Conservation (phyloP, 73 alveolate species). For the Loxodes magnus region DNA sequence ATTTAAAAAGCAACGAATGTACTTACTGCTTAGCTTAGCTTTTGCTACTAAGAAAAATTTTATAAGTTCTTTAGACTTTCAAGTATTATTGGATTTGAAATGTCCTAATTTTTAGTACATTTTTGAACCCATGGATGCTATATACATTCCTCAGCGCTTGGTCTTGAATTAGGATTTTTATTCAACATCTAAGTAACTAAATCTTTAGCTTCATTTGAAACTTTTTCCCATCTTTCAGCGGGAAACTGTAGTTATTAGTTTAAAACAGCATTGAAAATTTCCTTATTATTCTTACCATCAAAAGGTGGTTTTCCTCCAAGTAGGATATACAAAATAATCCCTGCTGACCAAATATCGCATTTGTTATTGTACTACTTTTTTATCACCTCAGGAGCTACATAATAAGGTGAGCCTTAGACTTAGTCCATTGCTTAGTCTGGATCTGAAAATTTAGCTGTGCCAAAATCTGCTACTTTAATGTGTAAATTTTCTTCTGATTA, state of each 20-base stretch:
- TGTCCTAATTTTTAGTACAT: conserved; percentile 13
- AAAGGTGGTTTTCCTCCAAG: background rate
- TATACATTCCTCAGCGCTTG: conserved; percentile 63
- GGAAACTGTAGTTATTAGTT: background rate
- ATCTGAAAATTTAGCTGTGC: background rate
- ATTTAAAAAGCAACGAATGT: background rate
- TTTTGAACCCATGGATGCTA: conserved; percentile 66
- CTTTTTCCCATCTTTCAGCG: conserved; percentile 12
- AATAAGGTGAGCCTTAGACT: background rate
- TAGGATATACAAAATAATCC: background rate
- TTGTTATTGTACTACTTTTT: background rate
- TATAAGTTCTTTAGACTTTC: background rate
- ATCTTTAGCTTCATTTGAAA: conserved; percentile 76
- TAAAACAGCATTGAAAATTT: background rate
- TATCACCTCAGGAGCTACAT: background rate
- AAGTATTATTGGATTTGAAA: background rate
- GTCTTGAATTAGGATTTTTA: conserved; percentile 60
- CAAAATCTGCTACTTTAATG: background rate
- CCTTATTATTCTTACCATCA: background rate
- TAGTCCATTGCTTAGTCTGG: background rate
- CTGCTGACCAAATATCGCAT: background rate
- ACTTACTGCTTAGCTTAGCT: background rate
- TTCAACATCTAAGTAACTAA: conserved; percentile 61
- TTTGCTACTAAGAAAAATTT: background rate
- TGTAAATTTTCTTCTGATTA: conserved; percentile 5